phyloP scores from a whole-genome alignment of 2,329 filamentous ascomycete species.

The Colletotrichum lindemuthianum region DNA sequence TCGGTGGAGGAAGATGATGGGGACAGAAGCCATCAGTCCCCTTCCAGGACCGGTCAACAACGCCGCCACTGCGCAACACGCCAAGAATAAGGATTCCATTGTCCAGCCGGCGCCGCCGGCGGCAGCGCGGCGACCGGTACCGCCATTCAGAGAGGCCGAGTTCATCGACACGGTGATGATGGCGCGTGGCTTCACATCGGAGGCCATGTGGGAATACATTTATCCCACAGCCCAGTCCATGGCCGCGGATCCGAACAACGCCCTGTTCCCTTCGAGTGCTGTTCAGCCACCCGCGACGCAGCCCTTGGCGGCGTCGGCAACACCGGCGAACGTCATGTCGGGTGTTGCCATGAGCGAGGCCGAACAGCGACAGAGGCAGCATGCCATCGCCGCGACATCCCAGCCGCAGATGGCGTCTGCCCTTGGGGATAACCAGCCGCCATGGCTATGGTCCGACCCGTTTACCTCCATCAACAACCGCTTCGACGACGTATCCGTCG shows the following conservation, averaged over 20 bases:
- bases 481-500: slow-evolving; percentile 42
- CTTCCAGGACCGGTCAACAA: slow-evolving; percentile 37
- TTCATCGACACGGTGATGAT: slow-evolving; percentile 35
- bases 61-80: not conserved
- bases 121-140: not conserved
- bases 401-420: slow-evolving; percentile 37
- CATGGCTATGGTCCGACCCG: slow-evolving; percentile 54
- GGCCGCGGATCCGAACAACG: slow-evolving; percentile 29
- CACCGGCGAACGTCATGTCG: slow-evolving; percentile 2
- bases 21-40: slow-evolving; percentile 42
- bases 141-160: slow-evolving; percentile 9
- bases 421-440: slow-evolving; percentile 49
- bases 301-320: slow-evolving; percentile 11
- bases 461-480: slow-evolving; percentile 44
- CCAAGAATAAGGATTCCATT: not conserved
- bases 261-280: slow-evolving; percentile 20
- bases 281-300: slow-evolving; percentile 6
- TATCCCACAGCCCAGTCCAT: slow-evolving; percentile 32
- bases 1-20: slow-evolving; percentile 62
- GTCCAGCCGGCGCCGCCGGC: slow-evolving; percentile 2
- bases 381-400: slow-evolving; percentile 38
- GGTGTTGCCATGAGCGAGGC: slow-evolving; percentile 21
- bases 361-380: slow-evolving; percentile 36
- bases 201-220: slow-evolving; percentile 34
- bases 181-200: slow-evolving; percentile 25